Evolutionary conservation across 495 filamentous ascomycete genomes (phyloP).

Genomic region (Podospora pseudocomata): DNA sequence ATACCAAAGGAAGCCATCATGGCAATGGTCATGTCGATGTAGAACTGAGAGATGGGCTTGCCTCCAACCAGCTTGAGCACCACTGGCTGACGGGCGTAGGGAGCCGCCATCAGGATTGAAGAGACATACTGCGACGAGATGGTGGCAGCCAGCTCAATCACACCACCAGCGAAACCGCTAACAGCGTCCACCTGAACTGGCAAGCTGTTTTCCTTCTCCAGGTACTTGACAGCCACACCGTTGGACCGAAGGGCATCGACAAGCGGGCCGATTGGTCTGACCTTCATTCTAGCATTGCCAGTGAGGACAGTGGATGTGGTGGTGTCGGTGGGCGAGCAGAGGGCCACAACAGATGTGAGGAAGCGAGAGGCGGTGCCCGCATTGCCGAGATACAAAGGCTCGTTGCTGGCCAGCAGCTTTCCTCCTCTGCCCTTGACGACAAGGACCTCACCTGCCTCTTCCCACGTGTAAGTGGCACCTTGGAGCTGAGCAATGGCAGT

Average conservation of each 20-base stretch:
- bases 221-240: conserved; percentile 75
- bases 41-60: conserved; percentile 93
- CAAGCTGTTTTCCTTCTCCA: conserved; percentile 75
- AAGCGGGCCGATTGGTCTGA: conserved; percentile 87
- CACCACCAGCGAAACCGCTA: conserved; percentile 83
- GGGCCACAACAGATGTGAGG: conserved; percentile 84
- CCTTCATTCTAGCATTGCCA: conserved; percentile 95
- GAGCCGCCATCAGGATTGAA: conserved; percentile 92
- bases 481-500: conserved; percentile 77
- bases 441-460: conserved; percentile 84
- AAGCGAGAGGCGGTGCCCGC: conserved; percentile 95
- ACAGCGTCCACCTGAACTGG: conserved; percentile 79
- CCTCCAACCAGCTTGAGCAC: conserved; percentile 86
- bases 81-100: conserved; percentile 90
- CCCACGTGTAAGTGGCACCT: conserved; percentile 92
- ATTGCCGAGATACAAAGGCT: conserved; percentile 89
- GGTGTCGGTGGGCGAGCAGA: conserved; percentile 63
- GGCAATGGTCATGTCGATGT: conserved; percentile 97
- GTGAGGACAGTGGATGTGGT: conserved; percentile 71
- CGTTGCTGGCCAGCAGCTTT: conserved; percentile 67
- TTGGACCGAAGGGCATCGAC: conserved; percentile 86
- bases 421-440: conserved; percentile 90
- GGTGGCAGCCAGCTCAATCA: conserved; percentile 87
- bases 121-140: conserved; percentile 98
- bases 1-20: conserved; percentile 98